phyloP scores from a whole-genome alignment of 176 grass and related monocot species.

The Aegilops speltoides region DNA sequence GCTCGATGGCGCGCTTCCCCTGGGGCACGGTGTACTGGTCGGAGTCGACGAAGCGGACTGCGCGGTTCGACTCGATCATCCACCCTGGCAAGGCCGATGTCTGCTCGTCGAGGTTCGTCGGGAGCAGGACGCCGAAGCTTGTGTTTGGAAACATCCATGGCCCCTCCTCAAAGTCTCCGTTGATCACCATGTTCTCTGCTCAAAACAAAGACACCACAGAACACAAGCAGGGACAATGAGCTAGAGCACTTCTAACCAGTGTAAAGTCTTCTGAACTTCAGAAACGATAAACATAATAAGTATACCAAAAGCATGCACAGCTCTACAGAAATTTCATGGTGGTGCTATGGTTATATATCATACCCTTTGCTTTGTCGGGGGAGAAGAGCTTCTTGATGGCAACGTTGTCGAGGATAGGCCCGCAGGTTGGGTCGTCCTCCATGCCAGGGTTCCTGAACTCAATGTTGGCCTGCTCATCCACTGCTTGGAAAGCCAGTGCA shows the following conservation, averaged over 20 bases:
- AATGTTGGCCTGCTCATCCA: constrained; percentile 58
- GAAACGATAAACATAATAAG: background rate
- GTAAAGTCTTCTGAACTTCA: background rate
- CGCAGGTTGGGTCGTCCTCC: constrained; percentile 97
- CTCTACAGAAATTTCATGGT: background rate
- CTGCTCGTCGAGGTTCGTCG: constrained; percentile 88
- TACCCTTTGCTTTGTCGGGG: constrained; percentile 77
- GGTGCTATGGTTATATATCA: background rate
- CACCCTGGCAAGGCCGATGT: constrained; percentile 83
- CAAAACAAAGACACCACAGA: constrained; percentile 4
- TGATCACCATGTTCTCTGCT: constrained; percentile 81
- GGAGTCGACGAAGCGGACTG: constrained; percentile 79
- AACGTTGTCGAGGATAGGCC: constrained; percentile 87
- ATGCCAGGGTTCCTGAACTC: constrained; percentile 95
- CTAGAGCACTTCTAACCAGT: background rate
- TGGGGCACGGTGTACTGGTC: constrained; percentile 79
- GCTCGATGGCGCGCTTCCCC: constrained; percentile 91
- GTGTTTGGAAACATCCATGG: constrained; percentile 97
- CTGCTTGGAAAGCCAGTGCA: constrained; percentile 77
- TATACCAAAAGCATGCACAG: background rate
- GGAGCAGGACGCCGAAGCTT: constrained; percentile 87
- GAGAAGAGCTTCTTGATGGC: constrained; percentile 94
- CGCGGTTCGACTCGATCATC: constrained; percentile 93
- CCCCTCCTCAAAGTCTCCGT: constrained; percentile 96
- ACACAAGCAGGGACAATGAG: background rate